A percentile compares a stretch with the other conserved stretches of the same genome.
These are phyloP conservation scores for Pythium dissimile DNA, from an alignment of 352 stramenopile species.

Conservation along the genomic window DNA sequence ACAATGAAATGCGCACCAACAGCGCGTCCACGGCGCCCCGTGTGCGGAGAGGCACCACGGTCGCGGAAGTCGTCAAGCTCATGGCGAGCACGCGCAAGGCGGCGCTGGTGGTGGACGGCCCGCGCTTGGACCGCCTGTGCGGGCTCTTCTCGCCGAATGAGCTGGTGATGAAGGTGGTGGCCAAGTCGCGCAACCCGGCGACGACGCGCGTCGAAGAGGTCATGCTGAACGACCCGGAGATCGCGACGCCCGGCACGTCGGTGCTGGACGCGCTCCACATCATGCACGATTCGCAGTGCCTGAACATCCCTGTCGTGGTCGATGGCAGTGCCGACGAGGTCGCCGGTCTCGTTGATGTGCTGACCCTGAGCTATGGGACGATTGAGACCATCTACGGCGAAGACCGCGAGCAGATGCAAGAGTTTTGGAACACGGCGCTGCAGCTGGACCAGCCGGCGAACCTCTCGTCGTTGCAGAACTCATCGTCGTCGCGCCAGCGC, in stretches of 20 bases:
- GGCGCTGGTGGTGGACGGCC: slow-evolving; percentile 90
- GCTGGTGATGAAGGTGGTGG: slow-evolving; percentile 94
- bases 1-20: slow-evolving; percentile 57
- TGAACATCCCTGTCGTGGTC: slow-evolving; percentile 78
- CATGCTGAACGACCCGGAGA: slow-evolving; percentile 85
- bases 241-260: slow-evolving; percentile 56
- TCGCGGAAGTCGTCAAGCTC: slow-evolving; percentile 66
- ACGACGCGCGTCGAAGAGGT: slow-evolving; percentile 90
- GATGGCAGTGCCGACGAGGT: slow-evolving; percentile 58
- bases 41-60: slow-evolving; percentile 82
- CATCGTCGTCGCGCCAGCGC: slow-evolving; percentile 34
- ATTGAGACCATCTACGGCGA: slow-evolving; percentile 88
- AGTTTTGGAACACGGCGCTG: slow-evolving; percentile 87
- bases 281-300: slow-evolving; percentile 82
- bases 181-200: slow-evolving; percentile 87
- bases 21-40: slow-evolving; percentile 51
- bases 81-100: slow-evolving; percentile 89
- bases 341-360: slow-evolving; percentile 79
- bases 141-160: slow-evolving; percentile 97
- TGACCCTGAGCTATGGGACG: slow-evolving; percentile 83
- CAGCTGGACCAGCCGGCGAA: slow-evolving; percentile 71
- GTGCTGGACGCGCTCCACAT: slow-evolving; percentile 87
- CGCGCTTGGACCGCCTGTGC: slow-evolving; percentile 85
- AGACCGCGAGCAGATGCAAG: slow-evolving; percentile 84
- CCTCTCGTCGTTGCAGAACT: slow-evolving; percentile 23